Evolutionary conservation across 78 protist genomes (phyloP), one percentile per base, ranked within the genome.

Genomic region (Planoprotostelium fungivorum): DNA sequence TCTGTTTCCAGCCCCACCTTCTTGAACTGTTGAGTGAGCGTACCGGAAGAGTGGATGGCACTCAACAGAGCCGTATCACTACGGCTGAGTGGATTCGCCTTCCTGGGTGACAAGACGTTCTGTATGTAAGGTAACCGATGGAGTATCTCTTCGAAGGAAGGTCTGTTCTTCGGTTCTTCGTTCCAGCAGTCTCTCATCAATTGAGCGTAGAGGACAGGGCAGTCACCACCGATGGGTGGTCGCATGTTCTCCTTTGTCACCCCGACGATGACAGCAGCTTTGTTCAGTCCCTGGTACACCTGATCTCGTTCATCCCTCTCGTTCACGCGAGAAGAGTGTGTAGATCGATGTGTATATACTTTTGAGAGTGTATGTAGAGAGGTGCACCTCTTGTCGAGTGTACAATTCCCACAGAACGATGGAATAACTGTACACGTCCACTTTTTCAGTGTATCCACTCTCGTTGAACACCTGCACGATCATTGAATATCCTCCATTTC

Each of bases 381-480:
- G 73, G 16, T 5, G 73, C 73, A 51, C 73, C 73, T 51, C 73
- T 51, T 51, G 73, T 35, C 94, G 28, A 0, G 94, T 89, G 0
- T 90, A 87, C 0, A 92, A 34, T 51, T 92, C 94, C 94, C 94
- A 92, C 31, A 92, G 38, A 16, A 92, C 91, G 84, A 92, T 92
- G 36, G 91, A 90, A 86, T 73, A 92, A 28, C 91, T 87, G 36
- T 92, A 92, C 28, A 92, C 38, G 63, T 92, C 94, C 37, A 92
- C 84, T 89, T 92, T 92, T 39, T 92, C 92, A 29, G 94, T 86
- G 88, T 92, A 92, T 29, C 90, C 93, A 16, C 16, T 25, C 73
- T 16, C 73, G 31, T 51, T 16, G 16, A 51, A 51, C 31, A 51
- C 73, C 73, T 51, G 73, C 5, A 25, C 73, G 31, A 16, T 51